phyloP scores from a whole-genome alignment of 495 filamentous ascomycete genomes.

The Trypethelium eluteriae region DNA sequence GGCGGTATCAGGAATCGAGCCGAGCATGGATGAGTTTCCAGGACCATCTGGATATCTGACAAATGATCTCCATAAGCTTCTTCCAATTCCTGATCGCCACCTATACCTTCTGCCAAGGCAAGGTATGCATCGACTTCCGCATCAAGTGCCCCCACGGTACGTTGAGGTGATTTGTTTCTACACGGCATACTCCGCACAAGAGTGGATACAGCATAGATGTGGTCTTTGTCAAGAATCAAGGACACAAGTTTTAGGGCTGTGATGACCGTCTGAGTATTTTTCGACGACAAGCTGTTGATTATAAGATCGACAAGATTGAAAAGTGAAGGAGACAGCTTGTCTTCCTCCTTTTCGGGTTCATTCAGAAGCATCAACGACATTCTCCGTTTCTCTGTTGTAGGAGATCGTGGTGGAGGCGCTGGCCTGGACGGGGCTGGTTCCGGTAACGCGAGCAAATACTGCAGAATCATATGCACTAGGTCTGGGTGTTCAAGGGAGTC shows the following conservation, averaged over 20 bases:
- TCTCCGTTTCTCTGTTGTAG: constrained; percentile 57
- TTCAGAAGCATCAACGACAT: constrained; percentile 84
- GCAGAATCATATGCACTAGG: constrained; percentile 85
- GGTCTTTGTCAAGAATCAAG: constrained; percentile 77
- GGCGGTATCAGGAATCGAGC: constrained; percentile 42
- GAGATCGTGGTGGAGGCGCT: constrained; percentile 46
- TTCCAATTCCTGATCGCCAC: constrained; percentile 62
- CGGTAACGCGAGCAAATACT: constrained; percentile 74
- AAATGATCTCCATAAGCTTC: constrained; percentile 75
- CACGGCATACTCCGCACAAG: constrained; percentile 46
- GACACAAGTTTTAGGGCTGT: constrained; percentile 80
- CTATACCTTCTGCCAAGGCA: constrained; percentile 61
- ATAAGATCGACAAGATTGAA: constrained; percentile 94
- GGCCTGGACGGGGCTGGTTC: constrained; percentile 35
- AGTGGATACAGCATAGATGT: constrained; percentile 71
- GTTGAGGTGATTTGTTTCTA: constrained; percentile 41
- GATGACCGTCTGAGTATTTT: constrained; percentile 77
- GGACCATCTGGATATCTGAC: constrained; percentile 63
- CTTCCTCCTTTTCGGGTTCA: constrained; percentile 58
- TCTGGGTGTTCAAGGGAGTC: constrained; percentile 87
- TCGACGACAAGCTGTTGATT: constrained; percentile 72
- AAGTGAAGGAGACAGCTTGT: constrained; percentile 70
- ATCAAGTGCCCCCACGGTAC: constrained; percentile 72
- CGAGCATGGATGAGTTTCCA: constrained; percentile 79
- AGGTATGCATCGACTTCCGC: constrained; percentile 70